Base-by-base conservation (phyloP, 2,329 filamentous ascomycete genomes). In the Leptographium wingfieldii region DNA sequence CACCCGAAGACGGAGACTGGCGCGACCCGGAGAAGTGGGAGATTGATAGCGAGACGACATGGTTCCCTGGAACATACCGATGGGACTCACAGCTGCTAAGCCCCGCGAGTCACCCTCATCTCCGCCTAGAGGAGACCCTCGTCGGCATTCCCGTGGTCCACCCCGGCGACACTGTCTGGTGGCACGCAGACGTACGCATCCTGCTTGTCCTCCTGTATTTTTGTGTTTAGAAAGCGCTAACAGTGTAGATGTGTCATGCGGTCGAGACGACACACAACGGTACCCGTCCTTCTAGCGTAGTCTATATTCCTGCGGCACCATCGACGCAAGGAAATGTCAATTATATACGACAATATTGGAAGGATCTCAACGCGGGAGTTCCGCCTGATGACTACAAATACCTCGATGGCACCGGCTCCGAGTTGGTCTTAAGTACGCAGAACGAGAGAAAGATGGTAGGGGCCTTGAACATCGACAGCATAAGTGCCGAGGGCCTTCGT, bases 31-130 rank as follows among this genome's bases (percentile, higher is more conserved):
- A 55, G 1, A 72, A 73, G 61, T 75, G 73, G 73, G 68, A 65
- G 1, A 64, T 75, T 14, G 68, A 73, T 53, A 16, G 16, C 12
- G 62, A 66, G 0, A 64, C 61, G 1, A 61, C 65, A 5, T 71
- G 67, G 65, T 76, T 76, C 55, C 74, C 73, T 0, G 74, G 73
- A 0, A 73, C 73, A 0, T 67, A 65, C 52, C 67, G 68, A 31
- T 63, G 63, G 1, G 60, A 69, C n/a, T 70, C 68, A n/a, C 73
- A 74, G 63, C 63, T 64, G 16, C 64, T 73, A n/a, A 72, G 71
- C 59, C 68, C 64, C 1, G 62, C 65, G 2, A 71, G 69, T 1
- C 72, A 74, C 64, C 73, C 74, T 2, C 73, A 76, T 63, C 63
- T 76, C 11, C 65, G 70, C 5, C 63, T 76, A 7, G 64, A 70